These are phyloP conservation scores for Naganishia vishniacii DNA, from an alignment of 768 basidiomycete species.

Conservation along the genomic window DNA sequence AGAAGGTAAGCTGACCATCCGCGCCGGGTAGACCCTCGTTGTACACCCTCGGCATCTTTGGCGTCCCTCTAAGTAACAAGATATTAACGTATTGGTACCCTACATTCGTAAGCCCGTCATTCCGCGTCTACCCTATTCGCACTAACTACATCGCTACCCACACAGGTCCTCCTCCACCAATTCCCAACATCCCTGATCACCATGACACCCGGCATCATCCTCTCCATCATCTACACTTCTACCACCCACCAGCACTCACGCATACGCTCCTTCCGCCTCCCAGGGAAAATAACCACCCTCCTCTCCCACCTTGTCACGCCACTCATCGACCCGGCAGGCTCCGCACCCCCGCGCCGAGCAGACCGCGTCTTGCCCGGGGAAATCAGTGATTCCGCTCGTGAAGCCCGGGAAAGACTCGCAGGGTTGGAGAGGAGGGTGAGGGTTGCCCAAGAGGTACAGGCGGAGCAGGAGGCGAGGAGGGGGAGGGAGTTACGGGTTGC, in stretches of 20 bases:
- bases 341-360: slow-evolving; percentile 59
- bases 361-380: slow-evolving; percentile 70
- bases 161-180: slow-evolving; percentile 65
- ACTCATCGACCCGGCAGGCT: slow-evolving; percentile 58
- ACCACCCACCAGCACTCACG: slow-evolving; percentile 62
- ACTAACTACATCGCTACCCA: background rate
- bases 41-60: slow-evolving; percentile 27
- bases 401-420: slow-evolving; percentile 21
- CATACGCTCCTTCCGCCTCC: slow-evolving; percentile 53
- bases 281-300: slow-evolving; percentile 58
- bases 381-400: slow-evolving; percentile 19
- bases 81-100: slow-evolving; percentile 16
- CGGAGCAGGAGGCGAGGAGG: background rate
- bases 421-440: slow-evolving; percentile 32
- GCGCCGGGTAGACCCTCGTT: slow-evolving; percentile 1
- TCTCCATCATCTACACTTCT: slow-evolving; percentile 75
- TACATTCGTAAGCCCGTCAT: background rate
- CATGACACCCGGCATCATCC: slow-evolving; percentile 61
- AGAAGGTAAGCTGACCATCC: too few relatives aligned
- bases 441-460: background rate
- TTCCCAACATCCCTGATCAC: slow-evolving; percentile 63
- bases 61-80: slow-evolving; percentile 19
- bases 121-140: background rate
- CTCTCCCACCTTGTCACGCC: slow-evolving; percentile 60
- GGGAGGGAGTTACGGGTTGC: background rate